Conservation (phyloP, 805 yeast species). For the Metschnikowia gruessii region DNA sequence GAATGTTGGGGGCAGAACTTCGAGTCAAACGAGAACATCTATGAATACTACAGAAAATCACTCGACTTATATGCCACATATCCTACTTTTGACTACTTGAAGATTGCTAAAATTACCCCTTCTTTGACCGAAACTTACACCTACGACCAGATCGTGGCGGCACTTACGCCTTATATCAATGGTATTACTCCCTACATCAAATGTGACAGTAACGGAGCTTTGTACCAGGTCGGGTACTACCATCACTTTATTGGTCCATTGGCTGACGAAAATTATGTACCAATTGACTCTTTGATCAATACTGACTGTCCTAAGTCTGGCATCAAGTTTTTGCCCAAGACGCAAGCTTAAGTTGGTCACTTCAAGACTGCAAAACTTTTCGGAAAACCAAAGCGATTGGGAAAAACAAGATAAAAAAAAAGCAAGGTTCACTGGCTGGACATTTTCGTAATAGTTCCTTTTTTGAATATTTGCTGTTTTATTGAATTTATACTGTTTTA, state of each 20-base stretch:
- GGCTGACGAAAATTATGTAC: constrained; percentile 35
- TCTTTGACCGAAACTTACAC: constrained; percentile 32
- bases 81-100: constrained; percentile 37
- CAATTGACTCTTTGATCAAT: constrained; percentile 54
- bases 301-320: constrained; percentile 68
- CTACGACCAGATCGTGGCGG: constrained; percentile 28
- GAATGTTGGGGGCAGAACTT: constrained; percentile 29
- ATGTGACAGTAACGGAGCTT: constrained; percentile 24
- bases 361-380: neutral
- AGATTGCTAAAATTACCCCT: constrained; percentile 36
- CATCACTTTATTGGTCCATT: constrained; percentile 25
- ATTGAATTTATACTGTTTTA: too few species aligned
- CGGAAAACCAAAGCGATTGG: too few species aligned
- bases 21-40: constrained; percentile 23
- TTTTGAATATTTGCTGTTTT: too few species aligned
- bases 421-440: too few species aligned
- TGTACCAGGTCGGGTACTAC: constrained; percentile 27
- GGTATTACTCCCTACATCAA: constrained; percentile 35
- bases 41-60: constrained; percentile 30
- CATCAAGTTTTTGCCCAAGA: constrained; percentile 70
- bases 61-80: constrained; percentile 31
- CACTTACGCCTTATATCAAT: constrained; percentile 29
- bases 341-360: neutral
- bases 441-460: too few species aligned
- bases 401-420: too few species aligned